Conservation (phyloP, 2,329 filamentous ascomycete genomes). For the Tricladium varicosporioides region DNA sequence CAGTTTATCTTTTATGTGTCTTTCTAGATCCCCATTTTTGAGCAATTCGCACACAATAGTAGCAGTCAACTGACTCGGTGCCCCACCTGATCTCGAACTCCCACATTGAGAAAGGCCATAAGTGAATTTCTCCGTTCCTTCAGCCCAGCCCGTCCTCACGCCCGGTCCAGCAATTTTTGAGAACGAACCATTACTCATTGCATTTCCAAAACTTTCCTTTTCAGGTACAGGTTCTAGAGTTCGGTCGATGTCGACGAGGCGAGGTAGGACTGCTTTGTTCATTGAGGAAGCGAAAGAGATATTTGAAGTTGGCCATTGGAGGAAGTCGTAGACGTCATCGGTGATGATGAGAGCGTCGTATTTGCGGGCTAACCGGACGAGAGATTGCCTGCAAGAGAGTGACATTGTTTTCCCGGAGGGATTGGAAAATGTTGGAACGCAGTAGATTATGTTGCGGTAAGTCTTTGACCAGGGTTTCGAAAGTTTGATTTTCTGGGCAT, state of each 20-base stretch:
- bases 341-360: conserved; percentile 80
- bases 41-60: conserved; percentile 51
- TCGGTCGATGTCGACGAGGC: conserved; percentile 76
- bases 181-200: conserved; percentile 84
- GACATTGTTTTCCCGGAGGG: conserved; percentile 84
- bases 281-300: conserved; percentile 9
- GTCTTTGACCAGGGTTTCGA: conserved; percentile 64
- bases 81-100: conserved; percentile 54
- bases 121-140: conserved; percentile 63
- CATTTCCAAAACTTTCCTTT: conserved; percentile 69
- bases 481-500: conserved; percentile 12
- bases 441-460: conserved; percentile 86
- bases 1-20: conserved; percentile 42
- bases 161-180: conserved; percentile 85
- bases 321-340: conserved; percentile 93
- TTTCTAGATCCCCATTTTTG: conserved; percentile 41
- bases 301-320: conserved; percentile 66
- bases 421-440: conserved; percentile 85
- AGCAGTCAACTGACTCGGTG: conserved; percentile 54
- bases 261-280: conserved; percentile 50
- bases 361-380: conserved; percentile 75
- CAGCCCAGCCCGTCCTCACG: conserved; percentile 82
- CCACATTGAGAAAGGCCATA: conserved; percentile 52
- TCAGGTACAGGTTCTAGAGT: conserved; percentile 58
- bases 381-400: conserved; percentile 58